phyloP scores from a whole-genome alignment of 768 basidiomycete genomes.

The Dacryopinax primogenitus region DNA sequence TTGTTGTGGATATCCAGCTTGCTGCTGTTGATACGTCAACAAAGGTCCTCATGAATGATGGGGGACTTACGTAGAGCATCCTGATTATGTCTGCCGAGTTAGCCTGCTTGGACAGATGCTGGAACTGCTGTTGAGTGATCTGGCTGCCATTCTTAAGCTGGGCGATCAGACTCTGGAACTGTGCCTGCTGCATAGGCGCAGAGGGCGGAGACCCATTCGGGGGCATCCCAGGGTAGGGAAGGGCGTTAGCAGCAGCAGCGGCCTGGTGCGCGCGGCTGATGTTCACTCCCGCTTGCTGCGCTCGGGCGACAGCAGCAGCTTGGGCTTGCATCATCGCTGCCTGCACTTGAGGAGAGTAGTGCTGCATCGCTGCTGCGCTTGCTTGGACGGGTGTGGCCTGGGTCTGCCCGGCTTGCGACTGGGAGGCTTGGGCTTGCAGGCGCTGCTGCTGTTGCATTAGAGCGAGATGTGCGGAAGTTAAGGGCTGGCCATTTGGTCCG shows the following conservation, averaged over 20 bases:
- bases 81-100: not conserved
- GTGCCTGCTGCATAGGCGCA: not conserved
- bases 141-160: not conserved
- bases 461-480: not conserved
- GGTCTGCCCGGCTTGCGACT: not conserved
- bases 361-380: not conserved
- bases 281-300: not conserved
- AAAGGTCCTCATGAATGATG: not conserved
- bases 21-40: not conserved
- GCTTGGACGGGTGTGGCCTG: not conserved
- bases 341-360: not conserved
- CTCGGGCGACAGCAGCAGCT: not conserved
- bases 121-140: not conserved
- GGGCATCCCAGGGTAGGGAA: not conserved
- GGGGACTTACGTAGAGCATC: not conserved
- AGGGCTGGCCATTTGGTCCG: not conserved
- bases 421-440: not conserved
- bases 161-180: not conserved
- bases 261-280: constrained; percentile 1
- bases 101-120: not conserved
- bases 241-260: not conserved
- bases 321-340: constrained; percentile 3
- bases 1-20: not conserved
- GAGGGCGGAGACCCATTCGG: not conserved
- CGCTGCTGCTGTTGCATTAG: constrained; percentile 6